These are phyloP conservation scores for Phytophthora litchii DNA, from an alignment of 352 stramenopile species.

Conservation along the genomic window DNA sequence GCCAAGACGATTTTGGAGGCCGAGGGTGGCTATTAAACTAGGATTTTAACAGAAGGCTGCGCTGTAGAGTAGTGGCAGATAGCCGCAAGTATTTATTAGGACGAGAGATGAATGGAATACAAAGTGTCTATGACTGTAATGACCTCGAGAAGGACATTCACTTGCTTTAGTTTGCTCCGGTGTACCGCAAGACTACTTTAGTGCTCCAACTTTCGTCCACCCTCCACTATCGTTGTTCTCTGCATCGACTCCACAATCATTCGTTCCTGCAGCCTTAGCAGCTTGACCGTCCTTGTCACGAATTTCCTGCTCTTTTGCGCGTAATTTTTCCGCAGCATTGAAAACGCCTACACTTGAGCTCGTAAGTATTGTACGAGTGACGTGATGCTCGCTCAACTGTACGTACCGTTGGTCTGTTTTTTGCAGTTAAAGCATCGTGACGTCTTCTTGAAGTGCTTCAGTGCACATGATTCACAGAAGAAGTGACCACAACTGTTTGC, in stretches of 20 bases:
- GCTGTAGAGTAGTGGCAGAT: not conserved
- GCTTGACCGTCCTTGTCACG: constrained; percentile 20
- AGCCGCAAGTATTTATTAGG: constrained; percentile 35
- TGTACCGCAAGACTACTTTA: constrained; percentile 4
- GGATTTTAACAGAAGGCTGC: constrained; percentile 6
- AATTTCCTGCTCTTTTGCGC: constrained; percentile 49
- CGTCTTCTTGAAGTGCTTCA: constrained; percentile 85
- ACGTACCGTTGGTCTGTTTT: constrained; percentile 92
- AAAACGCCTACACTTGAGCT: constrained; percentile 71
- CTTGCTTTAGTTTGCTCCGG: not conserved
- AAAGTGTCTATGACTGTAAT: constrained; percentile 8
- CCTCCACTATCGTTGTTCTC: constrained; percentile 6
- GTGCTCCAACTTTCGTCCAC: constrained; percentile 25
- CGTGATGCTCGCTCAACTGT: too few relatives aligned
- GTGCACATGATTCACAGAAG: constrained; percentile 95
- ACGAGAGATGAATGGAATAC: constrained; percentile 1
- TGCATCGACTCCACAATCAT: not conserved
- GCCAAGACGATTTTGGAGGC: constrained; percentile 52
- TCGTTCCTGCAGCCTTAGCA: constrained; percentile 2
- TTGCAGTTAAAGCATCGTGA: constrained; percentile 93
- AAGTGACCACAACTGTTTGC: constrained; percentile 92
- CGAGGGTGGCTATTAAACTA: constrained; percentile 18
- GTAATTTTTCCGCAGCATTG: constrained; percentile 87
- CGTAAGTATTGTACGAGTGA: too few relatives aligned
- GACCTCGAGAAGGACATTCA: not conserved